Conservation (phyloP, 2,329 filamentous ascomycete species). For the Aspergillus fumigatiaffinis region DNA sequence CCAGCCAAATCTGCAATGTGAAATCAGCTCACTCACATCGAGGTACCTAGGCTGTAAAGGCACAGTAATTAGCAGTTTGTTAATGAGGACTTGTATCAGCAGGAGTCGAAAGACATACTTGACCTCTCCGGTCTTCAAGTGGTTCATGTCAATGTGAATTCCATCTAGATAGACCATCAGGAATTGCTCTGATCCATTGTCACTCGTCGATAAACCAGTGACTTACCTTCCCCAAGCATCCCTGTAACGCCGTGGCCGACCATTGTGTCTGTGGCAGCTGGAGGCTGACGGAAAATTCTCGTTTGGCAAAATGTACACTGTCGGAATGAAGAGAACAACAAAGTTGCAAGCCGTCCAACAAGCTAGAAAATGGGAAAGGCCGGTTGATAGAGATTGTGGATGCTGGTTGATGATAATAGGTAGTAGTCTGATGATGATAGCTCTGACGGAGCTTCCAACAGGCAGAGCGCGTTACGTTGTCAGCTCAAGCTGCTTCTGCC, state of each 20-base stretch:
- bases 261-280: constrained; percentile 27
- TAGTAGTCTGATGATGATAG: constrained; percentile 6
- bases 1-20: constrained; percentile 10
- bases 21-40: constrained; percentile 65
- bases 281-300: not conserved
- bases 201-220: constrained; percentile 12
- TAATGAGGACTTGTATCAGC: not conserved
- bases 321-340: constrained; percentile 3
- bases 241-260: constrained; percentile 39
- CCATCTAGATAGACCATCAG: constrained; percentile 64
- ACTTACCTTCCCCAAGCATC: constrained; percentile 44
- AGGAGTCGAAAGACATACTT: constrained; percentile 64
- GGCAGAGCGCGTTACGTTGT: constrained; percentile 27
- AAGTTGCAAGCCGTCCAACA: not conserved
- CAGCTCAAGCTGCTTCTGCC: constrained; percentile 18
- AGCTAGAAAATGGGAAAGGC: not conserved
- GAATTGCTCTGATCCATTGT: constrained; percentile 1
- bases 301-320: not conserved
- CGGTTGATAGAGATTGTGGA: not conserved
- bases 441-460: constrained; percentile 25
- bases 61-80: constrained; percentile 28
- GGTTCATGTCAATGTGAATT: constrained; percentile 98
- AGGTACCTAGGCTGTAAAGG: constrained; percentile 76
- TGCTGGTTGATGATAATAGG: not conserved
- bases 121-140: constrained; percentile 97